Evolutionary conservation across 192 early-diverging fungal species (phyloP), one percentile per base, ranked within the genome.

Genomic region (Rhizophagus sp.): DNA sequence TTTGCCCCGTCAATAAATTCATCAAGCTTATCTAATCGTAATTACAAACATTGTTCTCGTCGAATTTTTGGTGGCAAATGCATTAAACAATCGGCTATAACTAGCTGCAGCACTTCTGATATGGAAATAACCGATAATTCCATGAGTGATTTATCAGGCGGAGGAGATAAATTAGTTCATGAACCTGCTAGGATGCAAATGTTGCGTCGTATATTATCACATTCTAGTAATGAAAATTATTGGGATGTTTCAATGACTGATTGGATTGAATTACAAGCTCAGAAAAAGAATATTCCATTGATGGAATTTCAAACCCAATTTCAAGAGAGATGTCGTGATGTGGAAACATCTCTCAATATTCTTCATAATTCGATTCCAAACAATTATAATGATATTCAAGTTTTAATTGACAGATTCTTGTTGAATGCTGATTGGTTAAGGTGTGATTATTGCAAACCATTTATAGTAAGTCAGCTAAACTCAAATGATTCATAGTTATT

Each of bases 241-340:
- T 70, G 68, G 68, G 44, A 70, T 70, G 10, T 73, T 52, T 15
- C 25, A 33, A 52, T 73, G 12, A 30, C 71, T 4, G 47, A 73
- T 57, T 73, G 72, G 72, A 57, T 73, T 33, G 50, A 73, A 73
- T 57, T 73, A 30, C 72, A 73, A 73, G 72, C 72, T 30, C 44
- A 57, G 11, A 73, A 73, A 73, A 49, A 19, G 15, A 30, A 57
- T 34, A 73, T 73, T n/a, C 10, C 25, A 19, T 57, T 57, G 12
- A 17, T 30, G 49, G 47, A 73, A 34, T 73, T 73, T 73, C 47
- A 52, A 57, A 25, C 24, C 10, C 47, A 73, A 25, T 73, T 73
- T 33, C 72, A 73, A 19, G 72, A 73, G 36, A 41, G 49, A 73
- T 19, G 44, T 61, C 22, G 11, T 25, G 47, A 73, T 19, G 30